Evolutionary conservation across 225 moss, liverwort and hornwort species (phyloP), one percentile per base, ranked within the genome.

Genomic region (Anthoceros angustus): DNA sequence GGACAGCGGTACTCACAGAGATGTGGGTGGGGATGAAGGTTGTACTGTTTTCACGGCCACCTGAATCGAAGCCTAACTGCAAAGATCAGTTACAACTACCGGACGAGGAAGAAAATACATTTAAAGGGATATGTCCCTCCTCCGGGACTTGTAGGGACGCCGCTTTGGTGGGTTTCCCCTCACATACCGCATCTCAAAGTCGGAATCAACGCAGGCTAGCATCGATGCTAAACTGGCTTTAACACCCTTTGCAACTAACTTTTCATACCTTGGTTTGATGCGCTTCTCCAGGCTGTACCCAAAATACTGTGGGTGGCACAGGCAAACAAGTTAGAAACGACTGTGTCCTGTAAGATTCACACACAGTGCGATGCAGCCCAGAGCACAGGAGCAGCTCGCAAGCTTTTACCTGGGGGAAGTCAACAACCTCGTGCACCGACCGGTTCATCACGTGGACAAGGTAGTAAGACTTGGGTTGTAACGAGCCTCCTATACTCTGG

Each of bases 211-310:
- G 68, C 85, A 87, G 20, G 85, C 87, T 79, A 87, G 72, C 87
- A 87, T 87, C 64, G 87, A 87, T 38, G 87, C 85, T 40, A 87
- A 79, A 68, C 87, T 87, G 63, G 79, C 75, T 39, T 70, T 66
- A 49, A 87, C 82, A 40, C 67, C 70, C 69, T 78, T 81, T 42
- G 67, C 77, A 60, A 74, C 77, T 63, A 87, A 73, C 79, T 79
- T 63, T 72, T 83, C 76, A 48, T 87, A 77, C 69, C 87, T 77
- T 12, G 85, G 85, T 63, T 77, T 87, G 43, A 87, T 87, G 64
- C 87, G 78, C 11, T 66, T 85, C 70, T 87, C 87, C 71, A 87
- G 74, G 68, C 87, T 85, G 66, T 87, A 87, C 61, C 83, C 87
- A 48, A 87, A 85, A 69, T 85, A 87, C 85, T 85, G 70, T n/a